These are phyloP conservation scores for Leonotis leonurus DNA, from an alignment of 257 asterid genomes.

Conservation along the genomic window DNA sequence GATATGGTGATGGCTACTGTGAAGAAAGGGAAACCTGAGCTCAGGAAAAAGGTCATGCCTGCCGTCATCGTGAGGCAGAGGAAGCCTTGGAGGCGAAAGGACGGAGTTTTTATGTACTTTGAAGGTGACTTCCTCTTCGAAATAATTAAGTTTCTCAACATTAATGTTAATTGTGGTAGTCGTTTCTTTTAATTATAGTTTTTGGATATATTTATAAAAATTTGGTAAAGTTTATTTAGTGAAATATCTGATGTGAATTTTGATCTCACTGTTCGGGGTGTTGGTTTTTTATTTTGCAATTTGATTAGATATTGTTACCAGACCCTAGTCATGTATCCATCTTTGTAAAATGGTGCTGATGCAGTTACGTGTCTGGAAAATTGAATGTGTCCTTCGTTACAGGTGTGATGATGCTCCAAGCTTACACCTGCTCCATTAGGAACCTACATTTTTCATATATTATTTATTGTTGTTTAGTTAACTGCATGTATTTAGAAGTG, in stretches of 20 bases:
- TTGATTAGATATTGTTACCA: slow-evolving; percentile 12
- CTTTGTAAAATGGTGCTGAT: slow-evolving; percentile 33
- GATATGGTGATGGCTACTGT: slow-evolving; percentile 78
- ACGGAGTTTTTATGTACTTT: slow-evolving; percentile 58
- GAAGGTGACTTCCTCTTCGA: slow-evolving; percentile 26
- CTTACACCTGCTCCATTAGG: slow-evolving; percentile 69
- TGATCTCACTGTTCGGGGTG: background rate
- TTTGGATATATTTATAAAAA: background rate
- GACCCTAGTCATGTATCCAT: slow-evolving; percentile 52
- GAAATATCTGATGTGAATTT: too few species aligned
- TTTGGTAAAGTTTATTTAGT: background rate
- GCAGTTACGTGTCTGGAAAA: slow-evolving; percentile 63
- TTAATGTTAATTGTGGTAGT: background rate
- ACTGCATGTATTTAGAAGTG: too few species aligned
- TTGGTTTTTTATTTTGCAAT: background rate
- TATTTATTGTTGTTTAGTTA: background rate
- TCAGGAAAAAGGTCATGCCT: slow-evolving; percentile 66
- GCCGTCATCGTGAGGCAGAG: slow-evolving; percentile 61
- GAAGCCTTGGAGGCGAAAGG: slow-evolving; percentile 65
- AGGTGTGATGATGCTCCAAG: slow-evolving; percentile 31
- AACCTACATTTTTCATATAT: slow-evolving; percentile 21
- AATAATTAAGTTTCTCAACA: background rate
- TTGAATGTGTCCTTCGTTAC: slow-evolving; percentile 53
- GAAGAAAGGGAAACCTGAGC: slow-evolving; percentile 63
- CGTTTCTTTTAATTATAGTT: background rate